phyloP scores from a whole-genome alignment of 768 basidiomycete genomes.

The Amanita pseudoporphyria region DNA sequence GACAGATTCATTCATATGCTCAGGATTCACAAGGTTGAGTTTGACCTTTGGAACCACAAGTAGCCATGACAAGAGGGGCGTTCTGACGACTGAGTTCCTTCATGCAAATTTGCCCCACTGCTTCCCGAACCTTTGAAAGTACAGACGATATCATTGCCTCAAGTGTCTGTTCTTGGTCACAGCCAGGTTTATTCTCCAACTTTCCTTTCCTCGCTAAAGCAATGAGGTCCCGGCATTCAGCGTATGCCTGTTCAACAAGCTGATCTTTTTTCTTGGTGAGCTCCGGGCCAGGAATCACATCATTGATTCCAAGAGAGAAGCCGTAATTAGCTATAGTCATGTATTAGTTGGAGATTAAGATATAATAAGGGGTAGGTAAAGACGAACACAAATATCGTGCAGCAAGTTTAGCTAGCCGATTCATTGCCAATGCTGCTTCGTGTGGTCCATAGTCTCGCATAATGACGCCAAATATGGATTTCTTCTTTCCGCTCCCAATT shows the following conservation, averaged over 20 bases:
- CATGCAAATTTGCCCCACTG: constrained; percentile 97
- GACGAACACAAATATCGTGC: constrained; percentile 68
- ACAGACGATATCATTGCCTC: constrained; percentile 94
- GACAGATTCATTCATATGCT: not conserved
- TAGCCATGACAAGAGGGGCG: constrained; percentile 97
- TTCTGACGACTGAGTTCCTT: constrained; percentile 95
- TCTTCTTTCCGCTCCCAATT: constrained; percentile 97
- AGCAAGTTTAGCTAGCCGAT: constrained; percentile 88
- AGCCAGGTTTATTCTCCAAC: constrained; percentile 95
- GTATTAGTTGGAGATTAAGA: not conserved
- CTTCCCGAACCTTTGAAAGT: constrained; percentile 90
- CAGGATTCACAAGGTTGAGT: not conserved
- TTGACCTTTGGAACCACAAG: constrained; percentile 94
- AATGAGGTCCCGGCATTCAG: constrained; percentile 79
- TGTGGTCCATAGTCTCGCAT: constrained; percentile 94
- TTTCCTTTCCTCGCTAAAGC: constrained; percentile 84
- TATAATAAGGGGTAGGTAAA: not conserved
- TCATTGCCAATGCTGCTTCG: constrained; percentile 94
- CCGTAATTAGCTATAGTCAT: constrained; percentile 81
- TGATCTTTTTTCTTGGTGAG: constrained; percentile 75
- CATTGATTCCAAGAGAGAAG: constrained; percentile 97
- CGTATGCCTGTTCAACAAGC: constrained; percentile 84
- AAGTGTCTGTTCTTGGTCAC: constrained; percentile 92
- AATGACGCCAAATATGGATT: constrained; percentile 97
- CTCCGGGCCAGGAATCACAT: constrained; percentile 90